A percentile compares a stretch with the other conserved stretches of the same genome.
phyloP scores from a whole-genome alignment of 2,329 filamentous ascomycete genomes.

The Aureobasidium sp. region DNA sequence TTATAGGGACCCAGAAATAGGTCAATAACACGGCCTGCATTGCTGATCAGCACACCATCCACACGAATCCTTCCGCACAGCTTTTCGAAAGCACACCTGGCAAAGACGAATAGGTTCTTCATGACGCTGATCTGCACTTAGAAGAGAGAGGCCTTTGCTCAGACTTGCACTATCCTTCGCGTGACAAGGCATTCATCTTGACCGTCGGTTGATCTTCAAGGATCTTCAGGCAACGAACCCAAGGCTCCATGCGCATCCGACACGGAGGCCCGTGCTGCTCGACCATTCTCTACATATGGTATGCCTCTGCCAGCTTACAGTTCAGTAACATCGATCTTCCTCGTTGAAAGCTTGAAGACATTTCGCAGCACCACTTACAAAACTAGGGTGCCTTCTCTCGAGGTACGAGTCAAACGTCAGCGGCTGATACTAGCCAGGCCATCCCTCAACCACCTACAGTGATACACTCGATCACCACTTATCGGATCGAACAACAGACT shows the following conservation, averaged over 20 bases:
- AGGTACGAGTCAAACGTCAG: background rate
- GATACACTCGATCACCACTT: background rate
- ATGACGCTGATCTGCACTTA: background rate
- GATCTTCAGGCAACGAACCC: background rate
- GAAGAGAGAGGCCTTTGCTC: background rate
- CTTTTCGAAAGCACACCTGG: background rate
- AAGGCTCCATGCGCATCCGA: background rate
- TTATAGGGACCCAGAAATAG: background rate
- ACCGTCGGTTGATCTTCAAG: background rate
- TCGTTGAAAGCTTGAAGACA: background rate
- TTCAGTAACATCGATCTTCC: background rate
- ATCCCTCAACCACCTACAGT: background rate
- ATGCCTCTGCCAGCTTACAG: background rate
- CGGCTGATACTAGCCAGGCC: background rate
- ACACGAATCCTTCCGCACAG: background rate
- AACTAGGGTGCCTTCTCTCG: background rate
- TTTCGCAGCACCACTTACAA: background rate
- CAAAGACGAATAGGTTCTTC: background rate
- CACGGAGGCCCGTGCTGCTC: background rate
- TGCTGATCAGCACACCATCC: background rate
- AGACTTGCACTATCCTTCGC: background rate
- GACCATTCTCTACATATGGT: background rate
- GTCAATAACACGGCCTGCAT: background rate
- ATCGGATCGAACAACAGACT: background rate
- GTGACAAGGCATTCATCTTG: background rate